Conservation (phyloP, 257 asterid species). For the Solanum medicagineum region DNA sequence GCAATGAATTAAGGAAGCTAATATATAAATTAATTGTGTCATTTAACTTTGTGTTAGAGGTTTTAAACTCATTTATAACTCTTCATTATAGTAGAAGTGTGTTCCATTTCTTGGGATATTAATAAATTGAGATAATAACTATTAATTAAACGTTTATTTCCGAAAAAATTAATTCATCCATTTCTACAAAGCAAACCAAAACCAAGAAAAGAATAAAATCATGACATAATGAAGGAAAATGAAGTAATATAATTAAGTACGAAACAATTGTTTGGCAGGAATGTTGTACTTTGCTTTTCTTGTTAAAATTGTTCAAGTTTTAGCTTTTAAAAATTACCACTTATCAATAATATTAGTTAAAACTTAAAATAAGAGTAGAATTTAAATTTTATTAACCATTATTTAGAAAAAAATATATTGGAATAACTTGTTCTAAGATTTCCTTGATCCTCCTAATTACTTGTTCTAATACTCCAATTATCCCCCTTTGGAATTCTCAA, state of each 20-base stretch:
- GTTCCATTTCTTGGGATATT: not conserved
- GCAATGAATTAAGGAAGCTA: not conserved
- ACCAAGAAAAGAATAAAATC: not conserved
- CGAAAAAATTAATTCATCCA: not conserved
- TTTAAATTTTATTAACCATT: not conserved
- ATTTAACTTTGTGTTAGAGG: not conserved
- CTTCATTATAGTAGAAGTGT: not conserved
- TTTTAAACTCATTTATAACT: not conserved
- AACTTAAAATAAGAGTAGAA: not conserved
- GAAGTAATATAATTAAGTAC: not conserved
- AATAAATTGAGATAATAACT: not conserved
- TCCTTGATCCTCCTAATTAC: not conserved
- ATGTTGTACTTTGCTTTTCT: not conserved
- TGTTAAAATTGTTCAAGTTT: not conserved
- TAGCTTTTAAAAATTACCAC: not conserved
- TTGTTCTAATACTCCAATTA: not conserved
- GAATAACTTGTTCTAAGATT: not conserved
- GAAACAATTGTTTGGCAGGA: not conserved
- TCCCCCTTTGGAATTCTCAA: too few species aligned
- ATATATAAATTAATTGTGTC: not conserved
- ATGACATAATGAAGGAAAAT: not conserved
- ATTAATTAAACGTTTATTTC: too few species aligned
- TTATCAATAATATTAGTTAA: not conserved
- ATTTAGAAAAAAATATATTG: not conserved
- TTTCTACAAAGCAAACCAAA: not conserved